A percentile compares a stretch with the other conserved stretches of the same genome.
These are phyloP conservation scores for Leccinum pellstonianum DNA, from an alignment of 768 basidiomycete species.

Conservation along the genomic window DNA sequence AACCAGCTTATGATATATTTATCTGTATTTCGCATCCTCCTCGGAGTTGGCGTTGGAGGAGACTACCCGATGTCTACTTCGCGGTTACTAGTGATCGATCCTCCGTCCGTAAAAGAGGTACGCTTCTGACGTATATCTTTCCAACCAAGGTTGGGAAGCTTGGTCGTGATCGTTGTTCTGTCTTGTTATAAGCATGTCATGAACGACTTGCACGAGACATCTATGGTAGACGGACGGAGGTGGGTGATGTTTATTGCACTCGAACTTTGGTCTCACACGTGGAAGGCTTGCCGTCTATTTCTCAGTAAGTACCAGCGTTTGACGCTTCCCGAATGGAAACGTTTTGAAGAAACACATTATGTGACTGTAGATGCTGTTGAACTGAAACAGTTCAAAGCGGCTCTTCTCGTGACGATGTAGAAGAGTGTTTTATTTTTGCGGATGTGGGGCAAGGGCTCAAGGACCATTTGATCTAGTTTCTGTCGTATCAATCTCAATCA, in stretches of 20 bases:
- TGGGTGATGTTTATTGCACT: conserved; percentile 29
- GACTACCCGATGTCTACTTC: no score
- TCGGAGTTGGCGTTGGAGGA: conserved; percentile 47
- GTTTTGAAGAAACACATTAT: conserved; percentile 44
- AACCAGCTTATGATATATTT: conserved; percentile 59
- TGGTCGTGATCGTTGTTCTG: conserved; percentile 64
- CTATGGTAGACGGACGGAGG: conserved; percentile 72
- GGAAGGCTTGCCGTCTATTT: neutral
- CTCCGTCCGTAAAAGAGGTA: no score
- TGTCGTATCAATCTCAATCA: conserved; percentile 78
- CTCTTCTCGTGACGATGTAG: conserved; percentile 3
- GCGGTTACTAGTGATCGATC: no score
- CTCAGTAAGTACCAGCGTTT: conserved; percentile 56
- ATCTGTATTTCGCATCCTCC: conserved; percentile 62
- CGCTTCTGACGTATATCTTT: no score
- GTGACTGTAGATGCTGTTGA: conserved; percentile 28
- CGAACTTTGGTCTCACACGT: neutral
- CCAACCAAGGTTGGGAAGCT: conserved; percentile 39
- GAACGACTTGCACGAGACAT: conserved; percentile 53
- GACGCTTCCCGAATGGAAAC: conserved; percentile 66
- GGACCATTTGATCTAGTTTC: conserved; percentile 41
- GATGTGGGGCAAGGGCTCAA: neutral
- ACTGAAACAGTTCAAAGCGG: conserved; percentile 32
- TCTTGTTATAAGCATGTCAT: conserved; percentile 62
- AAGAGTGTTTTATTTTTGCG: no score